These are phyloP conservation scores for Rhodotorula paludigena DNA, from an alignment of 768 basidiomycete genomes.

Conservation along the genomic window DNA sequence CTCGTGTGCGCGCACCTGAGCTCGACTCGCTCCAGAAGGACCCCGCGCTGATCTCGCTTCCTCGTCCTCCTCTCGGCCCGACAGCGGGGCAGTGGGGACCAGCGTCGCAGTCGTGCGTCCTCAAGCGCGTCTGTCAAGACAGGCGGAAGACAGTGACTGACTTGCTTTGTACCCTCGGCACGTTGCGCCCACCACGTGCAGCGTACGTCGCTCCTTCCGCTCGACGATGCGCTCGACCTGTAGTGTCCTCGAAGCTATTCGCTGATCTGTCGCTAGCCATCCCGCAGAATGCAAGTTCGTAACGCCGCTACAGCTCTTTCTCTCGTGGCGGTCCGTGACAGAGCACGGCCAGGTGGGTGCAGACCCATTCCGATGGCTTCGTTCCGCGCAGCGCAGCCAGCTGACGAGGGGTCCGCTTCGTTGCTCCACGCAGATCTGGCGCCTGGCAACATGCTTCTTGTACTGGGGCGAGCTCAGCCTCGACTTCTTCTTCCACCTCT, in stretches of 20 bases:
- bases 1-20: constrained; percentile 29
- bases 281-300: constrained; percentile 42
- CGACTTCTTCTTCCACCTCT: constrained; percentile 93
- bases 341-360: constrained; percentile 39
- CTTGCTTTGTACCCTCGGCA: background rate
- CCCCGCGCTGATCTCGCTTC: background rate
- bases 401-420: background rate
- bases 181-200: too few relatives aligned
- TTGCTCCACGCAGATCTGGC: constrained; percentile 64
- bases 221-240: too few relatives aligned
- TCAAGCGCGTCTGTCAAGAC: too few relatives aligned
- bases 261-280: too few relatives aligned
- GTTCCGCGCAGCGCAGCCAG: background rate
- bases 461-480: constrained; percentile 91
- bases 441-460: constrained; percentile 82
- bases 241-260: too few relatives aligned
- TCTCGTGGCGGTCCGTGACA: constrained; percentile 39
- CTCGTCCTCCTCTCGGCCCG: background rate
- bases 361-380: background rate
- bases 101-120: constrained; percentile 37
- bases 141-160: too few relatives aligned
- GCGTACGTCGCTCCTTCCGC: too few relatives aligned
- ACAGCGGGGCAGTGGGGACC: constrained; percentile 37
- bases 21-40: background rate
- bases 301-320: constrained; percentile 43